Base-by-base conservation (phyloP, 495 filamentous ascomycete species). In the Hypoxylon rickii region DNA sequence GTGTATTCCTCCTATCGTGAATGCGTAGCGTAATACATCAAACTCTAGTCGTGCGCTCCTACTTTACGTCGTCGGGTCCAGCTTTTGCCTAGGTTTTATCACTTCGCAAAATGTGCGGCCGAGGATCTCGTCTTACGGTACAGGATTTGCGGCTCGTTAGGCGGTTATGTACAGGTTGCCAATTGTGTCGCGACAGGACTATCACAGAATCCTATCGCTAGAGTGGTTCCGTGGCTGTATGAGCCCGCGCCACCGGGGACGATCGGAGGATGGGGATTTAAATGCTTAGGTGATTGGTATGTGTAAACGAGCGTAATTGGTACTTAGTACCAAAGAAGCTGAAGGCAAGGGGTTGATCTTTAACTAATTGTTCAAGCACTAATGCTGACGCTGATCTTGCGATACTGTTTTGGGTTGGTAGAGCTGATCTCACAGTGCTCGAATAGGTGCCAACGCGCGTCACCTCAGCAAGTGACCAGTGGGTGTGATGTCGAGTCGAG, bases 291-390 rank as follows among this genome's bases (percentile, higher is more conserved):
- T 45, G 21, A 48, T 22, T 22, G 56, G 40, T 36, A n/a, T n/a
- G n/a, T n/a, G 10, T 41, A 70, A 85, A 85, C 78, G 83, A 86
- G 71, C 70, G 83, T 68, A 84, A 82, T 72, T 61, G 79, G 82
- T 73, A 85, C 70, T 32, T 70, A 83, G 77, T 81, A 79, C 79
- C 80, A 49, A 37, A 42, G 46, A 49, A 47, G 58, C 48, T 41
- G 40, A 26, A 44, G 34, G 49, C 37, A 32, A 57, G 42, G 42
- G 40, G 34, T 22, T 29, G 36, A 42, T 47, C 34, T 52, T 42
- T 42, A 50, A 39, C 41, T 44, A 40, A 48, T 22, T n/a, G n/a
- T 33, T 50, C 12, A 22, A 13, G 33, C 21, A 39, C 17, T 49
- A 49, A 44, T 49, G 51, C 59, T 58, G 48, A 48, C 33, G 53